Evolutionary conservation across 1,284 basidiomycete genomes (phyloP).

Genomic region (Sporisorium sorghi): DNA sequence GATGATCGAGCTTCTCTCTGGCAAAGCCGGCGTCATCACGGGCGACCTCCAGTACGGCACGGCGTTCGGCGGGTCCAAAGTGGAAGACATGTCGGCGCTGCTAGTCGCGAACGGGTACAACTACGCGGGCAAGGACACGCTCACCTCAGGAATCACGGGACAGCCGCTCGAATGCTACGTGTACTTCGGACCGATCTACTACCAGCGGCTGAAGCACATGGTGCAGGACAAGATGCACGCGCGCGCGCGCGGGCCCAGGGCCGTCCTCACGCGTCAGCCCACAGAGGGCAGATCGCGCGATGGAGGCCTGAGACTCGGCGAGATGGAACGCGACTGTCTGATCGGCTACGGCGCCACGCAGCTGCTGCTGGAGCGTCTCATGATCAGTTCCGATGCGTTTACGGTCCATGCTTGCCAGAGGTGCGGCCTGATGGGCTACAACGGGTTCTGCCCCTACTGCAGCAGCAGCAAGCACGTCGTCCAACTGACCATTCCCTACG

Average conservation of each 20-base stretch:
- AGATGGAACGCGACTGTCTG: conserved; percentile 94
- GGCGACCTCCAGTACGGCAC: conserved; percentile 93
- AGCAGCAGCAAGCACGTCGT: conserved; percentile 96
- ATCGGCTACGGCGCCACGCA: conserved; percentile 80
- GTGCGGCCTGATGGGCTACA: conserved; percentile 96
- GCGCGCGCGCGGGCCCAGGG: conserved; percentile 84
- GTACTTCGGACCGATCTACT: conserved; percentile 98
- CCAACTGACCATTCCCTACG: conserved; percentile 96
- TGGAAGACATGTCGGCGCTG: conserved; percentile 98
- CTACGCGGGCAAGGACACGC: conserved; percentile 97
- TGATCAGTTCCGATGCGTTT: conserved; percentile 92
- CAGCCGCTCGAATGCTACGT: conserved; percentile 96
- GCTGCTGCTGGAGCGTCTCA: conserved; percentile 91
- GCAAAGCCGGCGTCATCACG: conserved; percentile 79
- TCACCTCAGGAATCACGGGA: conserved; percentile 97
- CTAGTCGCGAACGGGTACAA: conserved; percentile 95
- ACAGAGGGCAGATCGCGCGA: conserved; percentile 98
- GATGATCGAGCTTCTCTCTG: conserved; percentile 98
- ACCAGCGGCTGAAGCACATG: conserved; percentile 75
- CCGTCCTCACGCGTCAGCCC: conserved; percentile 95
- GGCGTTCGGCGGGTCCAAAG: conserved; percentile 95
- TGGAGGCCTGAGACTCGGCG: conserved; percentile 94
- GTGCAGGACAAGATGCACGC: conserved; percentile 99
- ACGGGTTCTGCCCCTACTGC: conserved; percentile 74
- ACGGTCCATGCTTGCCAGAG: conserved; percentile 94